Evolutionary conservation across 139 green algal species (phyloP).

Genomic region (Edaphochlamys debaryana): DNA sequence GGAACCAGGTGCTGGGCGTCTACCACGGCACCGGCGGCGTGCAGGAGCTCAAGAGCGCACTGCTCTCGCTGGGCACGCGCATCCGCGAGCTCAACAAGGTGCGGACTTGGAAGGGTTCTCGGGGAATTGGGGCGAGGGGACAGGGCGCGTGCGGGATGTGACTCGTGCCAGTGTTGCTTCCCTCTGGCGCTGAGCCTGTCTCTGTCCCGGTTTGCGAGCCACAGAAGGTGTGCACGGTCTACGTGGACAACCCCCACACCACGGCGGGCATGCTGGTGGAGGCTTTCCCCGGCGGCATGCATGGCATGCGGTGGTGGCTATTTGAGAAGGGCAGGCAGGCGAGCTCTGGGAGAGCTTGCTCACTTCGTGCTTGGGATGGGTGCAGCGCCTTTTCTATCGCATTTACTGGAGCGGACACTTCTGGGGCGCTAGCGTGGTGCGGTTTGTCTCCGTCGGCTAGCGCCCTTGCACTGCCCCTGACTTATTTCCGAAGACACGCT

Average conservation of each 20-base stretch:
- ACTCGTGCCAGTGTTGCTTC: background rate
- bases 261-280: background rate
- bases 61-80: background rate
- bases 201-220: no score
- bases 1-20: background rate
- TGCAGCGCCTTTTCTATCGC: no score
- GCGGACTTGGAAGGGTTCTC: background rate
- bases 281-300: background rate
- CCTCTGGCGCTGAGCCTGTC: background rate
- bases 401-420: no score
- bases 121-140: background rate
- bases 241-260: constrained; percentile 2
- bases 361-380: no score
- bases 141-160: background rate
- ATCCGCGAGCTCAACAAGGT: background rate
- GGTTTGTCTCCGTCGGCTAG: no score
- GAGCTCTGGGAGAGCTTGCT: no score
- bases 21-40: constrained; percentile 1
- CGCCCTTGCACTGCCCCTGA: no score
- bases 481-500: no score
- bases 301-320: no score
- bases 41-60: background rate
- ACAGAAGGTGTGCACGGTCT: background rate
- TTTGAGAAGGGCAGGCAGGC: no score
- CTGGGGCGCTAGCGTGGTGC: no score